Conservation (phyloP, 2,329 filamentous ascomycete species). For the Nemania sp. region DNA sequence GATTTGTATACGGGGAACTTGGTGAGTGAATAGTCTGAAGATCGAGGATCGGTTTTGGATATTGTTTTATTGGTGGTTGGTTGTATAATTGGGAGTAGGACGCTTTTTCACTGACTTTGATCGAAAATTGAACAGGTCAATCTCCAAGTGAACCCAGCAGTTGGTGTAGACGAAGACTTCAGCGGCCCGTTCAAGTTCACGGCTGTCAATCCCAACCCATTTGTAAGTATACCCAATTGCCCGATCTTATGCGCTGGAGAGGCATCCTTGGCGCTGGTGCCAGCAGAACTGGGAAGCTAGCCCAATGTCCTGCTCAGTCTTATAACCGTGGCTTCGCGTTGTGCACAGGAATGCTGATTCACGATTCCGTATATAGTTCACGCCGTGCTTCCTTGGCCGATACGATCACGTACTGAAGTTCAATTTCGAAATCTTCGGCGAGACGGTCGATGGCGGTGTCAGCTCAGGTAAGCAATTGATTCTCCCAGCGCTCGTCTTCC, state of each 20-base stretch:
- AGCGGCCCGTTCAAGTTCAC: constrained; percentile 20
- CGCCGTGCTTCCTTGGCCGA: constrained; percentile 22
- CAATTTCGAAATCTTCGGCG: constrained; percentile 12
- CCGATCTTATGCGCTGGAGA: too few species aligned
- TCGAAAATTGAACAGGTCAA: constrained; percentile 7
- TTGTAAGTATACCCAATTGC: constrained; percentile 5
- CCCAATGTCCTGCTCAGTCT: too few species aligned
- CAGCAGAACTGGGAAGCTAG: too few species aligned
- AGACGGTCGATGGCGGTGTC: constrained; percentile 20
- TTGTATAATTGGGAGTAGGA: background rate
- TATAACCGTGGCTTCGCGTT: background rate
- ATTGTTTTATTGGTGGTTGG: too few species aligned
- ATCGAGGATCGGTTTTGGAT: background rate
- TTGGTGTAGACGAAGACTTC: constrained; percentile 17
- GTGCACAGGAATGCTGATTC: background rate
- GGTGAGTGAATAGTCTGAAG: constrained; percentile 11
- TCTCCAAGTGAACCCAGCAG: constrained; percentile 14
- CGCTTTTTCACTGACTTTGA: background rate
- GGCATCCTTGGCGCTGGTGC: background rate
- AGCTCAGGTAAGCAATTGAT: constrained; percentile 16
- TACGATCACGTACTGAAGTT: constrained; percentile 15
- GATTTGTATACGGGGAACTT: constrained; percentile 13
- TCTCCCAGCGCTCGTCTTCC: background rate
- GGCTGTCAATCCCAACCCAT: constrained; percentile 14
- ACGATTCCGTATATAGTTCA: constrained; percentile 13